These are phyloP conservation scores for Vigna mungo DNA, from an alignment of 306 rosid genomes.

Conservation along the genomic window DNA sequence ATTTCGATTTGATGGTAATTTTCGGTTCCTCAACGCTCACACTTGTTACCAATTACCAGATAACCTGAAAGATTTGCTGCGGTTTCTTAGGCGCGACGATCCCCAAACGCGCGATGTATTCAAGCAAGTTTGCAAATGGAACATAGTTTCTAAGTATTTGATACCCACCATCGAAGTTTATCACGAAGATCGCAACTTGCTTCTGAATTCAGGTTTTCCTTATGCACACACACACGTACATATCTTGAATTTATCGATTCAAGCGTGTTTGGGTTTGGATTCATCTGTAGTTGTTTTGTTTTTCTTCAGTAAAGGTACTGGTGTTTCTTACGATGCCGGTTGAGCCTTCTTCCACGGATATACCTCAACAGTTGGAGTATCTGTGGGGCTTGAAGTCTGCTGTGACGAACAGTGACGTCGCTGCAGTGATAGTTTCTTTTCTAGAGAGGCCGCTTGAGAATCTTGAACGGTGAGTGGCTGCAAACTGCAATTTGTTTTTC, in stretches of 20 bases:
- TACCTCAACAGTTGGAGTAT: conserved; percentile 81
- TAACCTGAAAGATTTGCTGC: conserved; percentile 87
- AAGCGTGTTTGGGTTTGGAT: background rate
- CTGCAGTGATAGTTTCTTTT: conserved; percentile 68
- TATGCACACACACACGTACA: too few relatives aligned
- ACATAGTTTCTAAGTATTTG: conserved; percentile 68
- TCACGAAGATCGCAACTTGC: conserved; percentile 73
- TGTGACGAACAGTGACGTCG: conserved; percentile 66
- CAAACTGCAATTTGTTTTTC: conserved; percentile 5
- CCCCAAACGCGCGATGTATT: conserved; percentile 83
- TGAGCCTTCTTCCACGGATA: conserved; percentile 75
- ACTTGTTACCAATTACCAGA: conserved; percentile 49
- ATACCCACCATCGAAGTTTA: conserved; percentile 76
- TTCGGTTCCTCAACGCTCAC: background rate
- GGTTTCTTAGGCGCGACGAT: conserved; percentile 95
- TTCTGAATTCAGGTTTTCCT: conserved; percentile 66
- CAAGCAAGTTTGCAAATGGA: conserved; percentile 95
- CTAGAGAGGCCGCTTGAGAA: conserved; percentile 86
- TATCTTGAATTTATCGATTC: background rate
- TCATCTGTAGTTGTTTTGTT: background rate
- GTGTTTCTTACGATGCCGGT: conserved; percentile 95
- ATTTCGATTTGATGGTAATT: background rate
- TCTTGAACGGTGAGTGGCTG: conserved; percentile 75
- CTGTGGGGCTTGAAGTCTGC: conserved; percentile 85
- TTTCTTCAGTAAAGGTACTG: conserved; percentile 76